These are phyloP conservation scores for Colletotrichum magnum DNA, from an alignment of 2,329 filamentous ascomycete genomes.

Conservation along the genomic window DNA sequence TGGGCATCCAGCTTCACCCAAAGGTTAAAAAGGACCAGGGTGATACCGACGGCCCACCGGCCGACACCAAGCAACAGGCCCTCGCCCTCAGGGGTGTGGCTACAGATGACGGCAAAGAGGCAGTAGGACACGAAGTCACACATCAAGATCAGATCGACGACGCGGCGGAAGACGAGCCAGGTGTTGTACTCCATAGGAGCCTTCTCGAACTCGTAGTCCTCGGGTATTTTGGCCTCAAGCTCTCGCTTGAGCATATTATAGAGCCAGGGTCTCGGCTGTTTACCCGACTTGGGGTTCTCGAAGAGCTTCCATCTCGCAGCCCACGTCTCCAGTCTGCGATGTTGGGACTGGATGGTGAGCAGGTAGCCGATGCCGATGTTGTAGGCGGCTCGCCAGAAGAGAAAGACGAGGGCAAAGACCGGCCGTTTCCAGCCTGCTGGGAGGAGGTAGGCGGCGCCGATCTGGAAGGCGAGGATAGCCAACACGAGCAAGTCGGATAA, in stretches of 20 bases:
- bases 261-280: constrained; percentile 85
- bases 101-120: constrained; percentile 93
- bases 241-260: constrained; percentile 90
- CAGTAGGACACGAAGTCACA: constrained; percentile 98
- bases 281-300: constrained; percentile 83
- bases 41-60: constrained; percentile 84
- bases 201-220: constrained; percentile 93
- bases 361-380: constrained; percentile 95
- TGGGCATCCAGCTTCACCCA: constrained; percentile 99
- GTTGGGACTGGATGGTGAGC: constrained; percentile 89
- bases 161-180: constrained; percentile 94
- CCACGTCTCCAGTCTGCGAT: constrained; percentile 88
- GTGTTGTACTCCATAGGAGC: constrained; percentile 99
- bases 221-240: constrained; percentile 92
- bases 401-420: constrained; percentile 85
- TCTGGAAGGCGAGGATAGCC: constrained; percentile 80
- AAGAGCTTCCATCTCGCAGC: constrained; percentile 89
- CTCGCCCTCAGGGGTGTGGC: constrained; percentile 81
- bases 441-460: constrained; percentile 80
- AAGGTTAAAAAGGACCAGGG: constrained; percentile 91
- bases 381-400: constrained; percentile 94
- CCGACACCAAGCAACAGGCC: constrained; percentile 75
- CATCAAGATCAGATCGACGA: constrained; percentile 98
- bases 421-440: constrained; percentile 79
- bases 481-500: constrained; percentile 87